A percentile compares a stretch with the other conserved stretches of the same genome.
These are phyloP conservation scores for Pseudogymnoascus sp. DNA, from an alignment of 2,329 filamentous ascomycete species.

Conservation along the genomic window DNA sequence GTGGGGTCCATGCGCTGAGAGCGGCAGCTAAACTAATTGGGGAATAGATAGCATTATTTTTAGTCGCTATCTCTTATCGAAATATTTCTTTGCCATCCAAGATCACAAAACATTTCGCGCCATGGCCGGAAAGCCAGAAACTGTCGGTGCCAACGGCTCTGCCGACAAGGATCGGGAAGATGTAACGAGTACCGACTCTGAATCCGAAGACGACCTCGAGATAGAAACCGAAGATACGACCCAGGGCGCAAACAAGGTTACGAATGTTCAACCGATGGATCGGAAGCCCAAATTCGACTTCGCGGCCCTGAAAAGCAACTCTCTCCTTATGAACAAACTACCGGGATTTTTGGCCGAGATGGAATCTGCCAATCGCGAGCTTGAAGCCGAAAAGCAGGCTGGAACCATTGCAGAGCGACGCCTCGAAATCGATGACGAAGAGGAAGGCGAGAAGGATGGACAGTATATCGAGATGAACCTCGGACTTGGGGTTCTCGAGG, in stretches of 20 bases:
- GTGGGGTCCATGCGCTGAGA: constrained; percentile 5
- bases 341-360: constrained; percentile 18
- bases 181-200: not conserved
- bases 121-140: constrained; percentile 2
- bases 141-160: not conserved
- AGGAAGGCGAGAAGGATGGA: not conserved
- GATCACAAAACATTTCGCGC: not conserved
- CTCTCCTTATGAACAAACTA: constrained; percentile 8
- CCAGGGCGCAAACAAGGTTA: constrained; percentile 8
- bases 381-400: constrained; percentile 13
- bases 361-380: constrained; percentile 19
- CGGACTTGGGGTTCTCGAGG: constrained; percentile 19
- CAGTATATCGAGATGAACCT: constrained; percentile 18
- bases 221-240: not conserved
- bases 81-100: constrained; percentile 6
- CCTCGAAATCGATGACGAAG: constrained; percentile 11
- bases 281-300: constrained; percentile 17
- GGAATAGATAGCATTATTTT: not conserved
- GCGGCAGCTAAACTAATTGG: not conserved
- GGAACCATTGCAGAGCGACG: constrained; percentile 12
- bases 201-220: not conserved
- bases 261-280: constrained; percentile 18
- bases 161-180: not conserved
- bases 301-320: constrained; percentile 9
- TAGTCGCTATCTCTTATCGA: constrained; percentile 9